Base-by-base conservation (phyloP, 2,329 filamentous ascomycete species). In the Colletotrichum lindemuthianum region DNA sequence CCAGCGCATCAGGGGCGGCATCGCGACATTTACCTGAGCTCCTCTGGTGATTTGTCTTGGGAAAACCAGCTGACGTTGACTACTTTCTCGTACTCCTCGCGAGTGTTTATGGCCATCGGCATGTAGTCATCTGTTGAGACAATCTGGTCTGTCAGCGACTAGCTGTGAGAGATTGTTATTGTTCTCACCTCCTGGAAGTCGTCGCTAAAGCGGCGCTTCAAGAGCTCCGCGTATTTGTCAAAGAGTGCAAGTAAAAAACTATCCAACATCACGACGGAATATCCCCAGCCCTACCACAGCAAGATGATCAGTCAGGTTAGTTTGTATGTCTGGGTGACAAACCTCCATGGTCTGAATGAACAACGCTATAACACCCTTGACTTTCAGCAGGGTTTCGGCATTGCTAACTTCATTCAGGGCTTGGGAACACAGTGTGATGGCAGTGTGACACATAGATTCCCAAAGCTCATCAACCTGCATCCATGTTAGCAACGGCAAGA, bases 341-440 rank as follows among this genome's bases (percentile, higher is more conserved):
- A 92, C 92, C 84, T 97, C 93, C 95, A 99, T 97, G 1, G 96
- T 98, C 74, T 99, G 92, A 72, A 98, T 97, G 75, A 99, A 99
- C 12, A 99, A 82, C 4, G 94, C 92, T 72, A 98, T 89, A 33
- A 96, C 87, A 49, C 93, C 93, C 77, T 99, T 99, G 72, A 97
- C 94, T 75, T 96, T 97, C n/a, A 98, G 82, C 40, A 99, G 81
- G 34, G 91, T 87, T 74, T 98, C 94, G 11, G 96, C 93, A 74
- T 96, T 96, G 63, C 88, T 89, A n/a, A 99, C 88, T 44, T 89
- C 88, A 53, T 87, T 85, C 5, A 99, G 81, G 0, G 92, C 90
- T 70, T 90, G 92, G 1, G 90, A 89, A 67, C 97, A 96, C 51
- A 98, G 82, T 8, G 85, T 86, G 69, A 98, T 93, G 0, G 92